Conservation (phyloP, 2,329 filamentous ascomycete genomes). For the Plectosphaerella cucumerina region DNA sequence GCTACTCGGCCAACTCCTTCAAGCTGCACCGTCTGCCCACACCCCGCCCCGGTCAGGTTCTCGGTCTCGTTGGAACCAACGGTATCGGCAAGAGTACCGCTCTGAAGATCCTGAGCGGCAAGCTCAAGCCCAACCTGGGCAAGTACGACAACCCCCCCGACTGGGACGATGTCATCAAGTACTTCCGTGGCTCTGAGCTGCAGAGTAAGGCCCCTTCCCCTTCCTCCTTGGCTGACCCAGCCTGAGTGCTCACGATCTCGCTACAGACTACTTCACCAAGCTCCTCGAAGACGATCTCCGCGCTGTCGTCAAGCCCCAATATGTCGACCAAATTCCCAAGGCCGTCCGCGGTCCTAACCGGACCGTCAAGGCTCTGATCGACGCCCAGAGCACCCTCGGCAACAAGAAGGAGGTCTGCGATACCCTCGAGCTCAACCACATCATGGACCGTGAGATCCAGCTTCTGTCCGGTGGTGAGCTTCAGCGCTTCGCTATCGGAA, state of each 20-base stretch:
- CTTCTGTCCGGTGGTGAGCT: conserved; percentile 95
- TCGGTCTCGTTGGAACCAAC: conserved; percentile 97
- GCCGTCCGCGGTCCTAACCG: conserved; percentile 81
- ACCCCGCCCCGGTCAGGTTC: conserved; percentile 89
- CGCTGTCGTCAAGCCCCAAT: conserved; percentile 97
- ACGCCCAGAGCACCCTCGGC: conserved; percentile 69
- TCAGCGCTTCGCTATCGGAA: conserved; percentile 95
- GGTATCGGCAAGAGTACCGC: conserved; percentile 99
- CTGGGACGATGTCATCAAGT: conserved; percentile 98
- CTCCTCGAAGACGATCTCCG: conserved; percentile 95
- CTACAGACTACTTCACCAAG: conserved; percentile 91
- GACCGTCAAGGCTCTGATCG: conserved; percentile 73
- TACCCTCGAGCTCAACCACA: conserved; percentile 79
- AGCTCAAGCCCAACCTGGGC: conserved; percentile 96
- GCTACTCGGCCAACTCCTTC: conserved; percentile 99
- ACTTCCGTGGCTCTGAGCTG: conserved; percentile 95
- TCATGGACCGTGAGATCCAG: conserved; percentile 86
- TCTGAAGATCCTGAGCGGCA: conserved; percentile 96
- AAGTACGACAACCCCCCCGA: conserved; percentile 94
- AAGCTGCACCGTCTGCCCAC: conserved; percentile 96
- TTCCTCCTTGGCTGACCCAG: conserved; percentile 8
- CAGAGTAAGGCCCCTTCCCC: conserved; percentile 64
- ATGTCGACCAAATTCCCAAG: conserved; percentile 96
- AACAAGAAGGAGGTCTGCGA: conserved; percentile 82
- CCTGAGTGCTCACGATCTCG: too few species aligned